Base-by-base conservation (phyloP, 345 rosid genomes). In the Gossypium anomalum region DNA sequence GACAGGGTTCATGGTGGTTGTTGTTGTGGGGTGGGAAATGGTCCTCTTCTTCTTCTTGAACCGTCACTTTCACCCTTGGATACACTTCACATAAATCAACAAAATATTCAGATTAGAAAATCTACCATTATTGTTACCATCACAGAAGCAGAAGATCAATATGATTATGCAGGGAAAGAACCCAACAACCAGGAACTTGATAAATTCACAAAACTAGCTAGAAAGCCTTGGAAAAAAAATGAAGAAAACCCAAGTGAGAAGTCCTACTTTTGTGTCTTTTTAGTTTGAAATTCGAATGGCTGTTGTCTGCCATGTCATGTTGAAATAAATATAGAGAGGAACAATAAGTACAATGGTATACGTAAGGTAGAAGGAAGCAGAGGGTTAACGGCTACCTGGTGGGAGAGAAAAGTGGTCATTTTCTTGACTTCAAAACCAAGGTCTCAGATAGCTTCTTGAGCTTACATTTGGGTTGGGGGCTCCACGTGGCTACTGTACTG, bases 371-470 rank as follows among this genome's bases (percentile, higher is more conserved):
- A 71, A 57, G 38, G 15, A 27, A 70, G 29, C 34, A 45, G 53
- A 44, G 70, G 55, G 49, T 2, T 20, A 66, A 66, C 70, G 53
- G 70, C 27, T 65, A 65, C 70, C 29, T 65, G 29, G 68, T 38
- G 70, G 51, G n/a, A 73, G 13, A 47, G 74, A 7, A 16, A 67
- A 57, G 69, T 34, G 61, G 34, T 8, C 19, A 25, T 66, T 56
- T 61, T 47, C 85, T 79, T 82, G 34, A 38, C 83, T 77, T 82
- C 41, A 48, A 79, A 82, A 53, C 75, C 47, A 82, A 73, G 80
- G 20, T 34, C 43, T 44, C 9, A 3, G 38, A 52, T 16, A 6
- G 34, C 60, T 22, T 38, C 64, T 43, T 71, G 27, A 17, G 68
- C 68, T 17, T 11, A 34, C 67, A 38, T 55, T 55, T 13, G 13